These are phyloP conservation scores for Aspergillus clavatus DNA, from an alignment of 2,329 filamentous ascomycete genomes.

Conservation along the genomic window DNA sequence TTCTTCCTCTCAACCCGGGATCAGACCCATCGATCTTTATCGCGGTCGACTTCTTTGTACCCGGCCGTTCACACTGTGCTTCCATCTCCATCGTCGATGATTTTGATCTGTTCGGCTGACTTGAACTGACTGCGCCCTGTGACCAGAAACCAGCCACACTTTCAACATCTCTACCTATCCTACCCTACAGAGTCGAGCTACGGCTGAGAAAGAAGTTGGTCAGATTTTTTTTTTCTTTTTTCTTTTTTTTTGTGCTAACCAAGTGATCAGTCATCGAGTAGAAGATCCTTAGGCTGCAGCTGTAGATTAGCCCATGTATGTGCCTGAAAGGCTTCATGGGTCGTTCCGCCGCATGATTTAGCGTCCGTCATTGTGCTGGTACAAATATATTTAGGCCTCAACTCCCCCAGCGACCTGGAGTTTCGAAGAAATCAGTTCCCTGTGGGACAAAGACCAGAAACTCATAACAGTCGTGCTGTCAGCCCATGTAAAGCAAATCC, in stretches of 20 bases:
- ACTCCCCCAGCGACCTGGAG: background rate
- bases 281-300: background rate
- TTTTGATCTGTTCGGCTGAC: conserved; percentile 21
- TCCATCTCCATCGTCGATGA: conserved; percentile 7
- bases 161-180: background rate
- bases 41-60: no score
- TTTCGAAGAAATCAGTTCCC: background rate
- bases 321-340: background rate
- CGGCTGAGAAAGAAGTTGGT: no score
- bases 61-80: no score
- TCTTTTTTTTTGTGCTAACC: background rate
- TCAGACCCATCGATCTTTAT: no score
- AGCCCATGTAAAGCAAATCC: background rate
- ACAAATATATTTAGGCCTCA: background rate
- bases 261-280: background rate
- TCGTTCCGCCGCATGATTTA: background rate
- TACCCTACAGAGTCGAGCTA: no score
- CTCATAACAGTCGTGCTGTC: background rate
- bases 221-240: no score
- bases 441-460: no score
- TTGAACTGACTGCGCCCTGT: conserved; percentile 17
- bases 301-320: background rate
- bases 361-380: background rate
- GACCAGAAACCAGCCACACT: conserved; percentile 16
- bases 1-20: background rate